phyloP scores from a whole-genome alignment of 2,329 filamentous ascomycete genomes.

The Fusarium sublunatum region DNA sequence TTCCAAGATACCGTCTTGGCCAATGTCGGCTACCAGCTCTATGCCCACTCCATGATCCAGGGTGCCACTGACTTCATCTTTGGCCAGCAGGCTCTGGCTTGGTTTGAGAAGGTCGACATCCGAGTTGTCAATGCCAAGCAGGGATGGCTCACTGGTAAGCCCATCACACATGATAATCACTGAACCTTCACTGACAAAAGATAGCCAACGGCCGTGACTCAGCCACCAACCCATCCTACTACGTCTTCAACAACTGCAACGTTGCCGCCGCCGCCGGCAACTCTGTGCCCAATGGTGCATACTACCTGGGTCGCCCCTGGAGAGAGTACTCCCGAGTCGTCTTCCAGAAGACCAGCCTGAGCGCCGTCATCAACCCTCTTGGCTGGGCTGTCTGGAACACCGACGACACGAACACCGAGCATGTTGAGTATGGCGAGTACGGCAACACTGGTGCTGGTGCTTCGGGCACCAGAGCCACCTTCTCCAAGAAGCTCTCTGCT shows the following conservation, averaged over 20 bases:
- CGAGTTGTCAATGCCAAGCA: slow-evolving; percentile 49
- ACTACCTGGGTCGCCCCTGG: slow-evolving; percentile 63
- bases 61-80: slow-evolving; percentile 65
- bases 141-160: slow-evolving; percentile 57
- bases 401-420: slow-evolving; percentile 59
- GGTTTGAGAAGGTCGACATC: slow-evolving; percentile 59
- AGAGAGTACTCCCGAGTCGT: slow-evolving; percentile 59
- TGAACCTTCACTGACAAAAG: background rate
- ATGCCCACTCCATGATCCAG: slow-evolving; percentile 56
- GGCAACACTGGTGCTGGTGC: slow-evolving; percentile 68
- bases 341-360: slow-evolving; percentile 62
- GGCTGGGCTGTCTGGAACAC: slow-evolving; percentile 69
- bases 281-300: slow-evolving; percentile 52
- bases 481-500: slow-evolving; percentile 49
- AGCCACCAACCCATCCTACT: slow-evolving; percentile 53
- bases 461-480: slow-evolving; percentile 54
- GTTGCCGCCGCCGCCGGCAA: slow-evolving; percentile 55
- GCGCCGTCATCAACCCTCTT: slow-evolving; percentile 65
- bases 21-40: slow-evolving; percentile 60
- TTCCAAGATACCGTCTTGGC: slow-evolving; percentile 64
- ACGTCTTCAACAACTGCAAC: slow-evolving; percentile 59
- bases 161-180: rapidly evolving
- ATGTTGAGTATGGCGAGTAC: slow-evolving; percentile 69
- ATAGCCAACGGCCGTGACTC: slow-evolving; percentile 56
- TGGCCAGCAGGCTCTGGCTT: slow-evolving; percentile 55